These are phyloP conservation scores for Zhuliangozyma parablackwelliae DNA, from an alignment of 1,139 yeast species.

Conservation along the genomic window DNA sequence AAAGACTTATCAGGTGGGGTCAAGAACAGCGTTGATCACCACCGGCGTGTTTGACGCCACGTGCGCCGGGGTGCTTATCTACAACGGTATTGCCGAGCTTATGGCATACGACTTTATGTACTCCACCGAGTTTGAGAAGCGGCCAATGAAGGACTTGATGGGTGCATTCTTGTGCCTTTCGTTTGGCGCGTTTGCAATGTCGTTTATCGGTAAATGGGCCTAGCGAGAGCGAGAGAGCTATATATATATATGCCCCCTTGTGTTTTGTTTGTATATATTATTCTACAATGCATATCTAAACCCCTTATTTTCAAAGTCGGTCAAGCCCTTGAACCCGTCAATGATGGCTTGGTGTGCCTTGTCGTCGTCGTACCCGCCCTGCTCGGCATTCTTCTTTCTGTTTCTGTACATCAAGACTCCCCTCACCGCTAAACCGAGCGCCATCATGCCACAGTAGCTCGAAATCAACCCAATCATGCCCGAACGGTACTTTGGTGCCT, in stretches of 20 bases:
- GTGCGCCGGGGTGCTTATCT: conserved; percentile 38
- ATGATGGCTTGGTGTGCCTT: conserved; percentile 22
- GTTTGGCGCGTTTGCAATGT: conserved; percentile 37
- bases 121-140: conserved; percentile 23
- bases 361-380: conserved; percentile 23
- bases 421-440: conserved; percentile 17
- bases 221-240: conserved; percentile 7
- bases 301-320: conserved; percentile 29
- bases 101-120: conserved; percentile 38
- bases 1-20: conserved; percentile 28
- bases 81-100: conserved; percentile 36
- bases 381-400: conserved; percentile 16
- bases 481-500: conserved; percentile 26
- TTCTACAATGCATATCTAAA: conserved; percentile 9
- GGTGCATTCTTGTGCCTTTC: conserved; percentile 24
- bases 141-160: conserved; percentile 13
- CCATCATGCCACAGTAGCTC: conserved; percentile 24
- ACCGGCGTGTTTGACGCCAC: conserved; percentile 35
- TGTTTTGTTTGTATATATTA: background rate
- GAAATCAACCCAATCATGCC: conserved; percentile 25
- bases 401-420: conserved; percentile 20
- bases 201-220: conserved; percentile 43
- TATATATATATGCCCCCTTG: no score
- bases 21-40: conserved; percentile 28
- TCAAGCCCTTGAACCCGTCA: conserved; percentile 30